phyloP scores from a whole-genome alignment of 257 asterid species.

The Salvia miltiorrhiza region DNA sequence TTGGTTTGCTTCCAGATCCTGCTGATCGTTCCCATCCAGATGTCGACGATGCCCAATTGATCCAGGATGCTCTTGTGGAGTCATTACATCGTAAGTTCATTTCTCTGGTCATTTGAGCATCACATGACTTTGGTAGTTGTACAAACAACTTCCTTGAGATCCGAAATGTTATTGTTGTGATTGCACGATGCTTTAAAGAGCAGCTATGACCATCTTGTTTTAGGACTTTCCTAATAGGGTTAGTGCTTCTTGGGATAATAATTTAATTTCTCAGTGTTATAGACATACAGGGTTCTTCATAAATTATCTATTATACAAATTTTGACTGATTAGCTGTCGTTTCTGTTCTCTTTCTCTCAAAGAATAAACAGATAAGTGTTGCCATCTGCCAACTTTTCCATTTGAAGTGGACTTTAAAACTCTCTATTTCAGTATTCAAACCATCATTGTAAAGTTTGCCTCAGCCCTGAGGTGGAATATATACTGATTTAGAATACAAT shows the following conservation, averaged over 20 bases:
- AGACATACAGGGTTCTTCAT: neutral
- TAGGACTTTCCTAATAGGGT: neutral
- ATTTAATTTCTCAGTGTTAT: neutral
- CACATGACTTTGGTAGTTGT: neutral
- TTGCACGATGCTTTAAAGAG: neutral
- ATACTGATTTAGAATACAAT: neutral
- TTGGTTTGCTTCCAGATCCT: conserved; percentile 81
- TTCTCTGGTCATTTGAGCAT: conserved; percentile 10
- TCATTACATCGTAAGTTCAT: conserved; percentile 51
- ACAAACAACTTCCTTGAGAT: neutral
- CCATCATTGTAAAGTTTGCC: neutral
- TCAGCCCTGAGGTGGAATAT: neutral
- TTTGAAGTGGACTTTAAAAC: neutral
- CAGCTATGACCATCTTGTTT: neutral
- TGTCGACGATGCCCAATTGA: conserved; percentile 74
- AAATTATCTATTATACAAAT: neutral
- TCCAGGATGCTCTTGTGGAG: conserved; percentile 57
- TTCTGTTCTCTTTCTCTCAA: neutral
- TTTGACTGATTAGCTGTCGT: conserved; percentile 4
- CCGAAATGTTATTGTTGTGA: neutral
- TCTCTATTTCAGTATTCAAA: neutral
- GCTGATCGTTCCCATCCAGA: conserved; percentile 94
- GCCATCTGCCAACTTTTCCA: neutral
- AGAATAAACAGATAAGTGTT: neutral
- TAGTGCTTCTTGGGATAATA: neutral